Evolutionary conservation across 2,329 filamentous ascomycete species (phyloP).

Genomic region (Arthrocladium fulminans): DNA sequence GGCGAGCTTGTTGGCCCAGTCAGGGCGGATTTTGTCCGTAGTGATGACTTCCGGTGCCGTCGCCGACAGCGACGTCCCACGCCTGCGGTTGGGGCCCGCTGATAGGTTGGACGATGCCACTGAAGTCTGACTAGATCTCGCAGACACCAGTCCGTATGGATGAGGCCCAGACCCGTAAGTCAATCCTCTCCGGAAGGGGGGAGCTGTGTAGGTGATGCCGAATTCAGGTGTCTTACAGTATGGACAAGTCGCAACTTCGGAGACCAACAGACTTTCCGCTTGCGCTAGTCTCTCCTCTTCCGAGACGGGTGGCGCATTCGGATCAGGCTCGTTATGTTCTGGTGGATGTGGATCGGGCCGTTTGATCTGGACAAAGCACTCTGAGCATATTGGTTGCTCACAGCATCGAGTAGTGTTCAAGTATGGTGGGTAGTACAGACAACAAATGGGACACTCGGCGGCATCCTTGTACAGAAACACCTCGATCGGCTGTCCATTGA

Average conservation of each 20-base stretch:
- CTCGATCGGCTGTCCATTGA: conserved; percentile 90
- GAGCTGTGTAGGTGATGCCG: conserved; percentile 87
- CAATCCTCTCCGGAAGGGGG: conserved; percentile 77
- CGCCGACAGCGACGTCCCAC: conserved; percentile 66
- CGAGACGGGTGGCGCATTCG: conserved; percentile 29
- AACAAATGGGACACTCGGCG: conserved; percentile 88
- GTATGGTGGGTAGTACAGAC: conserved; percentile 89
- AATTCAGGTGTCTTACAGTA: conserved; percentile 95
- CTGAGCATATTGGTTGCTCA: conserved; percentile 91
- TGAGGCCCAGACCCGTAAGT: conserved; percentile 52
- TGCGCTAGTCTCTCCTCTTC: conserved; percentile 32
- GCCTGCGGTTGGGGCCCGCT: conserved; percentile 39
- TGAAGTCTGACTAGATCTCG: conserved; percentile 81
- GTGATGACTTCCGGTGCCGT: conserved; percentile 80
- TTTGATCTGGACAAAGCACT: conserved; percentile 99
- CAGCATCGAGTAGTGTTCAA: conserved; percentile 92
- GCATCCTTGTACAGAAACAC: conserved; percentile 90
- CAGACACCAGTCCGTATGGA: conserved; percentile 49
- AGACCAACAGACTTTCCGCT: conserved; percentile 60
- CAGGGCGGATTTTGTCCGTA: conserved; percentile 82
- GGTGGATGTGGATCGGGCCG: conserved; percentile 82
- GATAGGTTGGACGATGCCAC: conserved; percentile 50
- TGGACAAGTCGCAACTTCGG: conserved; percentile 83
- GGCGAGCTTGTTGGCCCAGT: conserved; percentile 86
- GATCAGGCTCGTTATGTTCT: conserved; percentile 54